A percentile compares a stretch with the other conserved stretches of the same genome.
These are phyloP conservation scores for Candida silvatica DNA, from an alignment of 805 yeast species.

Conservation along the genomic window DNA sequence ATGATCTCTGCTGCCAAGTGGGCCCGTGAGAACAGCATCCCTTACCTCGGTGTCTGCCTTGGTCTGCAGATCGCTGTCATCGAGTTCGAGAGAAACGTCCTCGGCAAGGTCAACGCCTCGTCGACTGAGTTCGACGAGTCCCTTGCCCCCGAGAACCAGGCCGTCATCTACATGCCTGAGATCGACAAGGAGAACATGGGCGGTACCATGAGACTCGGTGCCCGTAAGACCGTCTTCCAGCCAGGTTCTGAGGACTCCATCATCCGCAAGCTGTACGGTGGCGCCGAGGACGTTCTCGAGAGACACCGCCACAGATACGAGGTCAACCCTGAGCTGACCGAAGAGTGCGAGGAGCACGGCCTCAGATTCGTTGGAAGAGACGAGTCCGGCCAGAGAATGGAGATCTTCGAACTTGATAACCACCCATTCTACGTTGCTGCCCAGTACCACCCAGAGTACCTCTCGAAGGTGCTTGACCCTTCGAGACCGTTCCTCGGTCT, in stretches of 20 bases:
- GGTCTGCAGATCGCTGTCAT: constrained; percentile 97
- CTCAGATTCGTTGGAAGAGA: constrained; percentile 90
- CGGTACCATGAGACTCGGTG: constrained; percentile 98
- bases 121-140: constrained; percentile 75
- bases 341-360: constrained; percentile 66
- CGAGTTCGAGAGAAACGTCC: constrained; percentile 77
- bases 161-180: constrained; percentile 97
- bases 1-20: constrained; percentile 95
- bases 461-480: constrained; percentile 94
- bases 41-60: constrained; percentile 93
- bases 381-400: constrained; percentile 88
- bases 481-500: constrained; percentile 94
- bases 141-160: constrained; percentile 53
- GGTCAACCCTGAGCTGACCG: constrained; percentile 79
- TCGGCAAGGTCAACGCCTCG: constrained; percentile 60
- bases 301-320: constrained; percentile 99
- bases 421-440: constrained; percentile 93
- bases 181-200: constrained; percentile 93
- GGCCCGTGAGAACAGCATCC: constrained; percentile 94
- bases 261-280: constrained; percentile 75
- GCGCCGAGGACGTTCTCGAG: constrained; percentile 60
- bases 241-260: constrained; percentile 48
- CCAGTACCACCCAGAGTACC: constrained; percentile 97
- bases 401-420: constrained; percentile 74
- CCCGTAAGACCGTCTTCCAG: constrained; percentile 81